Percentiles rank a stretch among this genome's conserved stretches.
These are phyloP conservation scores for Deuterostichococcus epilithicus DNA, from an alignment of 139 green algal genomes.

Conservation along the genomic window DNA sequence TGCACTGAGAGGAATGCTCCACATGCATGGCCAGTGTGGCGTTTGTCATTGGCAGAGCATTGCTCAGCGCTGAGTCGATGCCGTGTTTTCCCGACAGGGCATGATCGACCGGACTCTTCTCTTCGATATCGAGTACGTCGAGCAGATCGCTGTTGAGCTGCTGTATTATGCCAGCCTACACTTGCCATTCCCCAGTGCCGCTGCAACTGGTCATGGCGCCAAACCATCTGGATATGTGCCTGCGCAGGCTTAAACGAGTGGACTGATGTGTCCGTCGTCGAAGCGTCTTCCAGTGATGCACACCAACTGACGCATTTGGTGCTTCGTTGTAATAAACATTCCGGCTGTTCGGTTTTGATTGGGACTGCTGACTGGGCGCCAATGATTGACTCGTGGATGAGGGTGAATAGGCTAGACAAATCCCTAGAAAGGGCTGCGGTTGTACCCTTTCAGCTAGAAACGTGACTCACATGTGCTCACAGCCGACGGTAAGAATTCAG, in stretches of 20 bases:
- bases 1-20: no score
- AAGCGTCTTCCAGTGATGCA: no score
- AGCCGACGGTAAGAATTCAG: no score
- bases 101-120: constrained; percentile 88
- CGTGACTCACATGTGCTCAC: not conserved
- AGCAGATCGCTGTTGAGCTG: not conserved
- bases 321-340: not conserved
- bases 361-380: no score
- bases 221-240: not conserved
- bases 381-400: no score
- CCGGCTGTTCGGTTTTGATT: no score
- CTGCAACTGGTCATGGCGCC: not conserved
- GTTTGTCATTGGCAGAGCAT: no score
- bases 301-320: not conserved
- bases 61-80: not conserved
- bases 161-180: not conserved
- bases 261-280: not conserved
- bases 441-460: no score
- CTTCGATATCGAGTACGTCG: constrained; percentile 74
- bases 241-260: not conserved
- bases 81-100: constrained; percentile 26
- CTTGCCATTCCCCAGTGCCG: not conserved
- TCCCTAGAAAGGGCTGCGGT: no score
- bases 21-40: no score
- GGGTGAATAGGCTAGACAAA: no score